Evolutionary conservation across 352 stramenopile species (phyloP).

Genomic region (Globisporangium canariense): DNA sequence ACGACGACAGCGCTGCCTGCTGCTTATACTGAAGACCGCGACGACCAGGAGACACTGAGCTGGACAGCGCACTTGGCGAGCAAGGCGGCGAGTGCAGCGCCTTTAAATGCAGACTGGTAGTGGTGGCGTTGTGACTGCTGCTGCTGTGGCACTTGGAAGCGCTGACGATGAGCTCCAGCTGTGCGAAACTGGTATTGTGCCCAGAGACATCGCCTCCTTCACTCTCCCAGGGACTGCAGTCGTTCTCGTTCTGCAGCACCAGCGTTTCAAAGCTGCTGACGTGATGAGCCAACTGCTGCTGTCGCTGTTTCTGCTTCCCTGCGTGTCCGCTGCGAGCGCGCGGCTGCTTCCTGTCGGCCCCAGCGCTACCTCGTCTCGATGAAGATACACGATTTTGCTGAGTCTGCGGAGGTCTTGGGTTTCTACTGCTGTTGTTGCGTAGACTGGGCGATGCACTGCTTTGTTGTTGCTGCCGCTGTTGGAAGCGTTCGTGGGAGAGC

Average conservation of each 20-base stretch:
- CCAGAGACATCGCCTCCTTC: background rate
- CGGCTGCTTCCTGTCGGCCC: conserved; percentile 10
- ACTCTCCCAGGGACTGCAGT: conserved; percentile 18
- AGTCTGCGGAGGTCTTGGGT: background rate
- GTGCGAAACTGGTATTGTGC: conserved; percentile 7
- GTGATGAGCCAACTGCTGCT: background rate
- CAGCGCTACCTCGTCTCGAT: conserved; percentile 11
- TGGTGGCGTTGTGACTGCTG: background rate
- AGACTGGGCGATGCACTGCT: background rate
- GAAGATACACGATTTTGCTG: background rate
- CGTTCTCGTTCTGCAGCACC: conserved; percentile 2
- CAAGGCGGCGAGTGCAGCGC: background rate
- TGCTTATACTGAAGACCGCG: background rate
- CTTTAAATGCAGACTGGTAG: background rate
- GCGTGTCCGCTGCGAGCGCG: conserved; percentile 9
- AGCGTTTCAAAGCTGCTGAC: background rate
- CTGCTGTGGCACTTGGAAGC: background rate
- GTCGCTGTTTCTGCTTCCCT: background rate
- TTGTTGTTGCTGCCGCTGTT: background rate
- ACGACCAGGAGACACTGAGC: conserved; percentile 10
- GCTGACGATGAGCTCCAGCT: conserved; percentile 4
- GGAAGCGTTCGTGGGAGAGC: background rate
- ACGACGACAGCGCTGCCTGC: background rate
- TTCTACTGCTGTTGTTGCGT: background rate
- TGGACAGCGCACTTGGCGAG: conserved; percentile 4